Base-by-base conservation (phyloP, 208 protist species). In the Acanthamoeba royreba region DNA sequence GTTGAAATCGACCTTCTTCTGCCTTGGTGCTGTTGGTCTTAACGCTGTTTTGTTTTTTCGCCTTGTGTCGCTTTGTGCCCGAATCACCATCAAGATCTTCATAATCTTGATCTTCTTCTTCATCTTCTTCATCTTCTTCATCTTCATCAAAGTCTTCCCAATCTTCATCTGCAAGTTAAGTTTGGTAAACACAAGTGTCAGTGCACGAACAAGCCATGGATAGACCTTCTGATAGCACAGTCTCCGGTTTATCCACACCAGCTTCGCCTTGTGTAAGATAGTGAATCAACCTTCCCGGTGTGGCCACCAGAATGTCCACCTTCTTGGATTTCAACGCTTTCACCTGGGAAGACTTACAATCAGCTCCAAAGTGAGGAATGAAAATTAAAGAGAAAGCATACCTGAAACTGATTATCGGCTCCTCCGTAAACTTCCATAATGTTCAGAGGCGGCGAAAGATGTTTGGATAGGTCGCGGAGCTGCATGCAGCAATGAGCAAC, bases 301-400 rank as follows among this genome's bases (percentile, higher is more conserved):
- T 94, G 4, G 79, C 46, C 9, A 94, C 46, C 79, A 94, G 42
- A 35, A 94, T 45, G 40, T 94, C 92, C 28, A 94, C 91, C 28
- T 7, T 15, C 35, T 22, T 74, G 46, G 45, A 31, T 38, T 94
- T 92, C n/a, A 94, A 17, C 17, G 43, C 79, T 72, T 94, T 94
- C 0, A 72, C 49, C 91, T 94, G 72, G 19, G 49, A n/a, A 13
- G 8, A 88, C 22, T 81, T 77, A 38, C n/a, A 25, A 55, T 83
- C 72, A 83, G 42, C 17, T 22, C 22, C n/a, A 38, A 83, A 83
- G 33, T 55, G n/a, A 4, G 31, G 4, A 38, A 91, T 66, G 61
- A 33, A 35, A 43, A 28, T 49, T 33, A 83, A 9, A 7, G 58
- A 38, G 28, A 25, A 69, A n/a, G 0, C 9, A 17, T 45, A 81